Percentiles rank a stretch among this genome's conserved stretches.
phyloP scores from a whole-genome alignment of 768 basidiomycete genomes.

The Suillus paluster region DNA sequence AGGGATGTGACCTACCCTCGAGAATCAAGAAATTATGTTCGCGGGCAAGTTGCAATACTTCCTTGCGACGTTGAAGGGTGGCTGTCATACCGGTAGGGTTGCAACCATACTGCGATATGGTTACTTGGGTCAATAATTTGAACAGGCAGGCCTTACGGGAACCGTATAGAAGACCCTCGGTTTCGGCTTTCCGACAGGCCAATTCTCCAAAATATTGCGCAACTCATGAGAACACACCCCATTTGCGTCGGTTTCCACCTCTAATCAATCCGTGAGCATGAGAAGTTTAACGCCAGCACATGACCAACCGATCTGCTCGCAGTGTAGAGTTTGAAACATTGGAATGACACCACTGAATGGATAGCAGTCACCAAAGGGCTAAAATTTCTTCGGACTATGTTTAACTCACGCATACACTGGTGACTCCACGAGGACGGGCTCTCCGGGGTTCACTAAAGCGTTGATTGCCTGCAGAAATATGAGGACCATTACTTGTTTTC shows the following conservation, averaged over 20 bases:
- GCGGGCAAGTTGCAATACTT: slow-evolving; percentile 71
- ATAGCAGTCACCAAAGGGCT: slow-evolving; percentile 15
- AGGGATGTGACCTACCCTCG: slow-evolving; percentile 60
- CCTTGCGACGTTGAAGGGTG: slow-evolving; percentile 66
- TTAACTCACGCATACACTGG: slow-evolving; percentile 72
- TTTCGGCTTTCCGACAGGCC: slow-evolving; percentile 71
- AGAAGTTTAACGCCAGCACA: slow-evolving; percentile 10
- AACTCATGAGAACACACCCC: slow-evolving; percentile 69
- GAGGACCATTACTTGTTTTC: slow-evolving; percentile 4
- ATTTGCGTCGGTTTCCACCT: slow-evolving; percentile 75
- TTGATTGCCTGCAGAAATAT: slow-evolving; percentile 58
- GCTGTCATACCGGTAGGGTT: slow-evolving; percentile 88
- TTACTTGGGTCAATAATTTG: slow-evolving; percentile 7
- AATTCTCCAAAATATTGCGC: slow-evolving; percentile 67
- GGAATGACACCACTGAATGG: slow-evolving; percentile 64
- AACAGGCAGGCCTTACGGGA: slow-evolving; percentile 49
- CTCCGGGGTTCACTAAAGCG: slow-evolving; percentile 77
- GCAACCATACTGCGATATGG: slow-evolving; percentile 65
- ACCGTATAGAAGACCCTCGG: slow-evolving; percentile 86
- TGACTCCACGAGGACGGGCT: slow-evolving; percentile 80
- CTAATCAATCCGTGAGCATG: slow-evolving; percentile 40
- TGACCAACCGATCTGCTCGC: slow-evolving; percentile 61
- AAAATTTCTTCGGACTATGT: slow-evolving; percentile 12
- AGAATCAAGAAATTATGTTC: slow-evolving; percentile 82
- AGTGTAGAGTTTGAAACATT: slow-evolving; percentile 58